Evolutionary conservation across 176 grass and related monocot genomes (phyloP).

Genomic region (Oropetium thomaeum): DNA sequence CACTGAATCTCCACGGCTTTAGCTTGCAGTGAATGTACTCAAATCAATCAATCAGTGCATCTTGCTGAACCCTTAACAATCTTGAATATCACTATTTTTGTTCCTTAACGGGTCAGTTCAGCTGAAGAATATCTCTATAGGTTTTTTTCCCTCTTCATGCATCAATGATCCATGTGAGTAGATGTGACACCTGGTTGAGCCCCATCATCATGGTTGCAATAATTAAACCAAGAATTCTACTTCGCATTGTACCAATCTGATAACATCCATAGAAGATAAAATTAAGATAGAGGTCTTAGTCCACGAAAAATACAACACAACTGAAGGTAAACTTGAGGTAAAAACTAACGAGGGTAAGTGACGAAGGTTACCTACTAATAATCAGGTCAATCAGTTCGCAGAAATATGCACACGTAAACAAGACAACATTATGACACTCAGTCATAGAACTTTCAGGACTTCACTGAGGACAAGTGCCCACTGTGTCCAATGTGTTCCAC

Average conservation of each 20-base stretch:
- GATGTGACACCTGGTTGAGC: not conserved
- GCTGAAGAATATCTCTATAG: not conserved
- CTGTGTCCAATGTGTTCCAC: conserved; percentile 98
- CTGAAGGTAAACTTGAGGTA: not conserved
- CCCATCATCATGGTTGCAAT: not conserved
- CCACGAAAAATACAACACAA: not conserved
- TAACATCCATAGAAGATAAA: not conserved
- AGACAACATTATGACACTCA: not conserved
- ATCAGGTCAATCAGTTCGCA: conserved; percentile 5
- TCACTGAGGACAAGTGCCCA: conserved; percentile 86
- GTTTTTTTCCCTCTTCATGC: too few relatives aligned
- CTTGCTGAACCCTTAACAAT: not conserved
- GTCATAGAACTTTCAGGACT: conserved; percentile 63
- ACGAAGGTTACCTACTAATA: conserved; percentile 18
- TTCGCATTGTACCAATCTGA: not conserved
- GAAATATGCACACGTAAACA: not conserved
- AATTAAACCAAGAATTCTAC: not conserved
- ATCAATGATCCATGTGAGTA: not conserved
- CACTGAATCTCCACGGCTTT: not conserved
- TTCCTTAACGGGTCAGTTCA: not conserved
- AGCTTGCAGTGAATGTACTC: conserved; percentile 1
- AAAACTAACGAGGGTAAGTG: not conserved
- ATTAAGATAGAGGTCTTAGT: not conserved
- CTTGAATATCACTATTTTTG: not conserved
- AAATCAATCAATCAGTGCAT: not conserved